Evolutionary conservation across 2,329 filamentous ascomycete genomes (phyloP), one percentile per base, ranked within the genome.

Genomic region (Pyrenochaeta sp.): DNA sequence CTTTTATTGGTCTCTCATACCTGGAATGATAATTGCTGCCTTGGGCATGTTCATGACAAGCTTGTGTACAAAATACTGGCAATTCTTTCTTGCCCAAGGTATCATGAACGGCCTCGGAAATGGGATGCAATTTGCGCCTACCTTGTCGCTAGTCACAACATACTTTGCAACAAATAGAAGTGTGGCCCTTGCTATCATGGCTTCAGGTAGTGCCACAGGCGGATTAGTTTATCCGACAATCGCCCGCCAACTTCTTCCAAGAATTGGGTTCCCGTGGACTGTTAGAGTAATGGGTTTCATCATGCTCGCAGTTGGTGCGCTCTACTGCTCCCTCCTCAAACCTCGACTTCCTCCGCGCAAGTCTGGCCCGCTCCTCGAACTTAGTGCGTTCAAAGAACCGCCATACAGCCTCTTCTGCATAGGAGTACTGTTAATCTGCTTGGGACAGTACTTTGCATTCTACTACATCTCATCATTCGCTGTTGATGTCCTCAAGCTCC

Each of bases 251-350:
- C 72, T 89, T 10, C 73, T 88, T 1, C 84, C 86, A 0, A 78
- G 76, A 15, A 74, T 89, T 3, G 87, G 87, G 0, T 90, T 88
- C 63, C 78, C 79, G 0, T 89, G 87, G 86, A 87, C 87, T 0
- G 80, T 88, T n/a, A 78, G 87, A 0, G 80, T 83, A 0, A 79
- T 88, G 56, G 87, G 83, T 0, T 82, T 90, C 45, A 79, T 90
- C 29, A 84, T 85, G 21, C 59, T 88, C 1, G 79, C 74, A 0
- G 77, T 75, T 0, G 69, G 77, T 0, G 49, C 56, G 0, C 43
- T 74, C 14, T 76, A 76, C 20, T 61, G 74, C n/a, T 64, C 69
- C 0, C 66, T 80, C 32, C 71, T 80, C 42, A 71, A 70, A 12
- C 76, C 78, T 2, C 63, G 79, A 4, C 56, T 81, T 2, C 78